Percentiles rank a stretch among this genome's conserved stretches.
Evolutionary conservation across 2,329 filamentous ascomycete genomes (phyloP).

Genomic region (Trichoderma koningiopsis): DNA sequence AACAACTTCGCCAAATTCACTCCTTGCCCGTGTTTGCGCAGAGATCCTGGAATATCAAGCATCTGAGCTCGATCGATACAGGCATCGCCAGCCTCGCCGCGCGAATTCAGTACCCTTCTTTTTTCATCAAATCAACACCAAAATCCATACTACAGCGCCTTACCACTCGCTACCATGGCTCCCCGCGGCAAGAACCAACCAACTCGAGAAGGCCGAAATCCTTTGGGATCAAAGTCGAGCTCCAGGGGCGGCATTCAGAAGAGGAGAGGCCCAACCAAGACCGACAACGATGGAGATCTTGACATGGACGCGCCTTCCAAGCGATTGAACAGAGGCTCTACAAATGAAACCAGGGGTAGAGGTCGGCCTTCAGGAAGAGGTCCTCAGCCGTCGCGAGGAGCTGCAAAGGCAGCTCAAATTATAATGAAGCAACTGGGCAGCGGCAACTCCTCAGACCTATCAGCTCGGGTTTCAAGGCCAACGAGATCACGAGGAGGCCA

Average conservation of each 20-base stretch:
- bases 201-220: constrained; percentile 38
- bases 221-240: constrained; percentile 36
- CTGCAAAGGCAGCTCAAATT: constrained; percentile 46
- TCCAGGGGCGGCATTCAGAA: constrained; percentile 54
- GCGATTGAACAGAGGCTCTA: constrained; percentile 38
- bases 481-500: constrained; percentile 32
- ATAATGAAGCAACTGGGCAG: constrained; percentile 47
- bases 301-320: constrained; percentile 53
- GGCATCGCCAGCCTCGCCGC: neutral
- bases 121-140: neutral
- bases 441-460: constrained; percentile 38
- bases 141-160: neutral
- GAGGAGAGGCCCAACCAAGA: constrained; percentile 42
- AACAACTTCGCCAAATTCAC: neutral
- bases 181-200: constrained; percentile 37
- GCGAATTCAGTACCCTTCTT: neutral
- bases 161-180: constrained; percentile 36
- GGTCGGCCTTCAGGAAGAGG: constrained; percentile 37
- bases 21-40: neutral
- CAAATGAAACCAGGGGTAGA: constrained; percentile 36
- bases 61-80: neutral
- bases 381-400: constrained; percentile 33
- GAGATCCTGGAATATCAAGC: neutral
- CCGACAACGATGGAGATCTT: constrained; percentile 62
- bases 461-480: constrained; percentile 40